Conservation (phyloP, 1,284 basidiomycete species). For the Marasmius oreades region DNA sequence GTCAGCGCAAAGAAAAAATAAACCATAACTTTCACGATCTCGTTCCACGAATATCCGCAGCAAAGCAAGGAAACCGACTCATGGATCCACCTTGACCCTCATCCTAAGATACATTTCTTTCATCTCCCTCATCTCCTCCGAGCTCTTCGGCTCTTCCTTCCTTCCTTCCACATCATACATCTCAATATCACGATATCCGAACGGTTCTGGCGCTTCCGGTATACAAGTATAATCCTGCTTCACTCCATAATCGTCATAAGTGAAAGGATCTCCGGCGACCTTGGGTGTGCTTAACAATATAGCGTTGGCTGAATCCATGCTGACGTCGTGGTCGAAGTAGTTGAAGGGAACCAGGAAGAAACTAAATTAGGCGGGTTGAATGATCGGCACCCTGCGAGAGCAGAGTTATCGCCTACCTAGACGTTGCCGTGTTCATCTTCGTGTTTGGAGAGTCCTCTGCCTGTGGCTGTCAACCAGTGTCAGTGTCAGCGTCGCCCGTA, state of each 20-base stretch:
- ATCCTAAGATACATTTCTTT: slow-evolving; percentile 42
- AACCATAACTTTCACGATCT: no score
- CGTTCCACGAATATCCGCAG: no score
- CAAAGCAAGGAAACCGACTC: not conserved
- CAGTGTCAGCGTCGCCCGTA: no score
- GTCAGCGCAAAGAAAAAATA: no score
- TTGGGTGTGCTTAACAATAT: slow-evolving; percentile 44
- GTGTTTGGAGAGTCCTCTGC: slow-evolving; percentile 61
- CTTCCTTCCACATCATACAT: slow-evolving; percentile 36
- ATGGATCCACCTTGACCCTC: slow-evolving; percentile 26
- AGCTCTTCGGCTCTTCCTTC: slow-evolving; percentile 22
- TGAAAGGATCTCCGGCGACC: slow-evolving; percentile 36
- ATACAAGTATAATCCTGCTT: slow-evolving; percentile 41
- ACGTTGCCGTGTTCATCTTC: slow-evolving; percentile 55
- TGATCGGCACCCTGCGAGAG: not conserved
- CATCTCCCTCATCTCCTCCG: slow-evolving; percentile 39
- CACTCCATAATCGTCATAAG: slow-evolving; percentile 52
- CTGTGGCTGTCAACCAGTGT: slow-evolving; percentile 39
- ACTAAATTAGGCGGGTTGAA: slow-evolving; percentile 23
- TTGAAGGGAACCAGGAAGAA: slow-evolving; percentile 62
- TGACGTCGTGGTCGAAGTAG: slow-evolving; percentile 61
- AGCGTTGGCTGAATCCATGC: slow-evolving; percentile 54
- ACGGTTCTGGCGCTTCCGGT: slow-evolving; percentile 37
- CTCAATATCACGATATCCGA: slow-evolving; percentile 37
- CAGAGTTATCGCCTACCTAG: slow-evolving; percentile 34